Conservation (phyloP, 2,329 filamentous ascomycete species). For the Clarireedia paspali region DNA sequence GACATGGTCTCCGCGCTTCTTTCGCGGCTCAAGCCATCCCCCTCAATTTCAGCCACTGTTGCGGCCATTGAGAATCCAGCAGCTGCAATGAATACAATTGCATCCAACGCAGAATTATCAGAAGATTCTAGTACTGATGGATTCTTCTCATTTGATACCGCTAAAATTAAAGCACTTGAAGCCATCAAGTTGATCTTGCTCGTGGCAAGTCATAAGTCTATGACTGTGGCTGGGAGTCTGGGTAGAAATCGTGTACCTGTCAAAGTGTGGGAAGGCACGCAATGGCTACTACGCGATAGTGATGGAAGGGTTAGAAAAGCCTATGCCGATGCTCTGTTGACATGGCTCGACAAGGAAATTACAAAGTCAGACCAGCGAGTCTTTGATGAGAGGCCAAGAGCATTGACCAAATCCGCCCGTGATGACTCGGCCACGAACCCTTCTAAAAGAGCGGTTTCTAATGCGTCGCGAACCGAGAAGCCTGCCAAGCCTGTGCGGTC, state of each 20-base stretch:
- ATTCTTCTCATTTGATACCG: slow-evolving; percentile 56
- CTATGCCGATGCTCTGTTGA: slow-evolving; percentile 75
- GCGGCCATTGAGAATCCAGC: slow-evolving; percentile 36
- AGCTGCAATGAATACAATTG: slow-evolving; percentile 41
- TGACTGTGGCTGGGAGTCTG: slow-evolving; percentile 54
- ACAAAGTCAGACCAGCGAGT: slow-evolving; percentile 57
- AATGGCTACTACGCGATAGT: slow-evolving; percentile 80
- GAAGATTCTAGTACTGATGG: slow-evolving; percentile 46
- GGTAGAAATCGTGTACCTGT: slow-evolving; percentile 69
- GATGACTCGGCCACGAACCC: slow-evolving; percentile 25
- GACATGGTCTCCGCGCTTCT: slow-evolving; percentile 88
- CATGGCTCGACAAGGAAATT: slow-evolving; percentile 81
- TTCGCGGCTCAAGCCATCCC: slow-evolving; percentile 63
- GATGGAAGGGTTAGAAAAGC: slow-evolving; percentile 73
- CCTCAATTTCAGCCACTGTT: slow-evolving; percentile 35
- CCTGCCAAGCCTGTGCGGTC: slow-evolving; percentile 16
- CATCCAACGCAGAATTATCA: slow-evolving; percentile 39
- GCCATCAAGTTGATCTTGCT: slow-evolving; percentile 76
- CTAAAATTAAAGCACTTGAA: slow-evolving; percentile 60
- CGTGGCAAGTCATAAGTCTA: slow-evolving; percentile 65
- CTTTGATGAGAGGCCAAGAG: slow-evolving; percentile 45
- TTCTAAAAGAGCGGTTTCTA: slow-evolving; percentile 57
- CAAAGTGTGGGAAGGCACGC: slow-evolving; percentile 90
- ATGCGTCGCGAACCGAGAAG: slow-evolving; percentile 43
- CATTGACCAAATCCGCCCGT: slow-evolving; percentile 29